Conservation (phyloP, 306 rosid genomes). For the Ceratonia siliqua region DNA sequence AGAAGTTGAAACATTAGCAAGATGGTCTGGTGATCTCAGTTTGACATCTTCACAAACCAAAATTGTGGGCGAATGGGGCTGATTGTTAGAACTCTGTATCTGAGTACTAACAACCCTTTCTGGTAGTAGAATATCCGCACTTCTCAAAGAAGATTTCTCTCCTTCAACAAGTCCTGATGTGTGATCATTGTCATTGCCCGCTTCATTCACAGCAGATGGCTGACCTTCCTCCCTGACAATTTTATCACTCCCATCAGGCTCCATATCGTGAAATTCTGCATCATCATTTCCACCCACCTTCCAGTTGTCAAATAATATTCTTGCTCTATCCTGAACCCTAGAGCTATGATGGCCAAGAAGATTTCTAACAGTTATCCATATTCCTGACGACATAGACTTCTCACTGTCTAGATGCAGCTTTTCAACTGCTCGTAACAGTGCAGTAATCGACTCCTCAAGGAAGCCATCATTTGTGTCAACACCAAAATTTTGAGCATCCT, state of each 20-base stretch:
- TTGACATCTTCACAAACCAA: conserved; percentile 43
- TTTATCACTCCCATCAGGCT: conserved; percentile 45
- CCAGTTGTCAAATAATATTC: conserved; percentile 69
- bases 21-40: conserved; percentile 50
- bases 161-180: conserved; percentile 37
- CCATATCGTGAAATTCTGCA: conserved; percentile 38
- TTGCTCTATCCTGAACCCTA: conserved; percentile 67
- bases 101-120: conserved; percentile 43
- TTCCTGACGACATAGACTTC: conserved; percentile 69
- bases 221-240: conserved; percentile 44
- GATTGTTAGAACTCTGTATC: conserved; percentile 38
- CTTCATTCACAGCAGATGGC: conserved; percentile 49
- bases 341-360: conserved; percentile 71
- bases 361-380: conserved; percentile 60
- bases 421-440: conserved; percentile 76
- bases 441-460: conserved; percentile 73
- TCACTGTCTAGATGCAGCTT: conserved; percentile 63
- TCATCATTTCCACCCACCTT: conserved; percentile 47
- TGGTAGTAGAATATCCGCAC: conserved; percentile 34
- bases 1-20: conserved; percentile 36
- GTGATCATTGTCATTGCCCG: conserved; percentile 39
- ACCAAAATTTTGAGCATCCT: conserved; percentile 65
- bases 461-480: conserved; percentile 59
- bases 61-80: conserved; percentile 28
- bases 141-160: conserved; percentile 42